Evolutionary conservation across 768 basidiomycete species (phyloP).

Genomic region (Hysterangium stoloniferum): DNA sequence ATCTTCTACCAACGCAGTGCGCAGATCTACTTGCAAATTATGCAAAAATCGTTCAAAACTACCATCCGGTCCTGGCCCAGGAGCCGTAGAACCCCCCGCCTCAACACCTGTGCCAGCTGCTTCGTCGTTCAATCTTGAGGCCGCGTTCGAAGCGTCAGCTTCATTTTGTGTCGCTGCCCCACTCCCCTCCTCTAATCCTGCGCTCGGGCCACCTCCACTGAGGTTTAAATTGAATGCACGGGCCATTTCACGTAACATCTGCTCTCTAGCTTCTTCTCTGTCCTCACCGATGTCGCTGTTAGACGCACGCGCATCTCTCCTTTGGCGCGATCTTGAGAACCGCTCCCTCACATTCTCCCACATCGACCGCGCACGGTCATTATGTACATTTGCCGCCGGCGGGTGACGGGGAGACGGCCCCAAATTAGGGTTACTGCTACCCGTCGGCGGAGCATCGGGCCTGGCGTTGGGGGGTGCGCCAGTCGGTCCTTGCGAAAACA

Average conservation of each 20-base stretch:
- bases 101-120: slow-evolving; percentile 32
- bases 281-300: slow-evolving; percentile 2
- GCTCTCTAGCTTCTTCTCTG: slow-evolving; percentile 47
- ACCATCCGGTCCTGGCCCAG: slow-evolving; percentile 9
- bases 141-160: not conserved
- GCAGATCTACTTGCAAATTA: slow-evolving; percentile 67
- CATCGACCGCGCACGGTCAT: slow-evolving; percentile 3
- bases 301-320: not conserved
- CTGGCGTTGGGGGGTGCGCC: slow-evolving; percentile 18
- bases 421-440: slow-evolving; percentile 15
- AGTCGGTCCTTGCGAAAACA: slow-evolving; percentile 50
- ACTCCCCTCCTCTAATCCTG: not conserved
- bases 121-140: not conserved
- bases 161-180: not conserved
- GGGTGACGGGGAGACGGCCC: slow-evolving; percentile 6
- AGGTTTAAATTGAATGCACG: slow-evolving; percentile 71
- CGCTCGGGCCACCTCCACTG: slow-evolving; percentile 7
- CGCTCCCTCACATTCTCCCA: slow-evolving; percentile 11
- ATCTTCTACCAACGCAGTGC: slow-evolving; percentile 48
- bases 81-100: not conserved
- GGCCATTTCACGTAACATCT: slow-evolving; percentile 77
- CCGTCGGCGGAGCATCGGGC: slow-evolving; percentile 8
- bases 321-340: slow-evolving; percentile 6
- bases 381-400: not conserved
- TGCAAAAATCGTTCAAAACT: slow-evolving; percentile 74